Conservation (phyloP, 106 monocot species). For the Dendrobium chrysotoxum region DNA sequence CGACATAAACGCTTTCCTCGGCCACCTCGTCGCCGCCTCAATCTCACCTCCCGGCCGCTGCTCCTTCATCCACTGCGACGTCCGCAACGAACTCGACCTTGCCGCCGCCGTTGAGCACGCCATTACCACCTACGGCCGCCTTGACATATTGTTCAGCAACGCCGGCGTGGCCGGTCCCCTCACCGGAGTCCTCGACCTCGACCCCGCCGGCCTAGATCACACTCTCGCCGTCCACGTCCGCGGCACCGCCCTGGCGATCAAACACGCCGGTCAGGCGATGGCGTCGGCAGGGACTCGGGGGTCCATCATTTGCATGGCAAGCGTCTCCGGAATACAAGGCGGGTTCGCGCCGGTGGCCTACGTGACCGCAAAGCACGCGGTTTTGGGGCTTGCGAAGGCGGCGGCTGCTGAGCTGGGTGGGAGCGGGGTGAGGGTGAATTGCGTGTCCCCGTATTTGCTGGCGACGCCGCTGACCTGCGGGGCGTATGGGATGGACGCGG, state of each 20-base stretch:
- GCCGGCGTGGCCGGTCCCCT: neutral
- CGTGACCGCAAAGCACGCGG: constrained; percentile 33
- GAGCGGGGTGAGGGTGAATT: constrained; percentile 39
- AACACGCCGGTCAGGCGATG: constrained; percentile 6
- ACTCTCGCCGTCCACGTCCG: neutral
- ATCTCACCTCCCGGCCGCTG: constrained; percentile 8
- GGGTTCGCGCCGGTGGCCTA: constrained; percentile 35
- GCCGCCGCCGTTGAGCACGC: constrained; percentile 4
- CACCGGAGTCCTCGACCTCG: neutral
- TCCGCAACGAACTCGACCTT: constrained; percentile 22
- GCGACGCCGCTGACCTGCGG: too few relatives aligned
- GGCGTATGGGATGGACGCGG: too few relatives aligned
- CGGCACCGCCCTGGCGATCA: neutral
- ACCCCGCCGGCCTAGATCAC: neutral
- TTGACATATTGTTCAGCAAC: constrained; percentile 39
- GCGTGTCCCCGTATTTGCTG: too few relatives aligned
- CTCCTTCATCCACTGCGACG: constrained; percentile 30
- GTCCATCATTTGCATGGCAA: constrained; percentile 3
- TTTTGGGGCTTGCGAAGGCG: constrained; percentile 34
- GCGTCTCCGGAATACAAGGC: neutral
- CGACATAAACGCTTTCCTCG: constrained; percentile 46
- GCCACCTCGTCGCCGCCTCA: constrained; percentile 8
- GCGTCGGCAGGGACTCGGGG: neutral
- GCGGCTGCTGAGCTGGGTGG: constrained; percentile 46
- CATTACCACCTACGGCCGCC: constrained; percentile 14